These are phyloP conservation scores for Sporothrix phasma DNA, from an alignment of 2,329 filamentous ascomycete genomes.

Conservation along the genomic window DNA sequence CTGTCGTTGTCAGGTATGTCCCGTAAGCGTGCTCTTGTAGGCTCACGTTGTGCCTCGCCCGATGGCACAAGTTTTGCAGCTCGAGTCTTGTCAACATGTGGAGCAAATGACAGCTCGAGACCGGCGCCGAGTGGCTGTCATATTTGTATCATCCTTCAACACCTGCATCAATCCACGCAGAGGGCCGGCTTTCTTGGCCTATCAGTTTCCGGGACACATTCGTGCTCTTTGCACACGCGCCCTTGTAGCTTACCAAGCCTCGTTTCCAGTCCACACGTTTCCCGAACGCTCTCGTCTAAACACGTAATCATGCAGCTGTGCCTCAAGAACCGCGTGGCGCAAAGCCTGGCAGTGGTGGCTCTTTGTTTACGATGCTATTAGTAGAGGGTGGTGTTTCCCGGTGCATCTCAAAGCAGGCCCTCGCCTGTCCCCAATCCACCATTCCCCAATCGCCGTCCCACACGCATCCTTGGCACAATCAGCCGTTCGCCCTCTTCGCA, in stretches of 20 bases:
- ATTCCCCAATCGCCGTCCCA: neutral
- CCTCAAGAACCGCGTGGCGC: neutral
- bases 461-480: neutral
- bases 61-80: neutral
- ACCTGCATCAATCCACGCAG: neutral
- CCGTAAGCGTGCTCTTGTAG: too few relatives aligned
- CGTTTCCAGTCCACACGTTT: neutral
- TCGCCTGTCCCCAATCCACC: neutral
- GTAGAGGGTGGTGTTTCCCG: neutral
- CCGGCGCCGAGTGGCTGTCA: neutral
- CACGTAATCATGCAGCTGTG: slow-evolving; percentile 6
- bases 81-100: neutral
- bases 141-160: neutral
- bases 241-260: neutral
- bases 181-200: neutral
- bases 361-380: neutral
- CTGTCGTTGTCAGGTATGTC: too few relatives aligned
- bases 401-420: neutral
- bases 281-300: neutral
- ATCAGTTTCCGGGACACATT: neutral
- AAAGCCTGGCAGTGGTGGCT: neutral
- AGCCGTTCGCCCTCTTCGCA: slow-evolving; percentile 6
- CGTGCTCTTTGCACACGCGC: neutral
- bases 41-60: neutral
- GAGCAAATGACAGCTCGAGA: too few relatives aligned